Evolutionary conservation across 495 filamentous ascomycete genomes (phyloP).

Genomic region (Penicillium nucicola): DNA sequence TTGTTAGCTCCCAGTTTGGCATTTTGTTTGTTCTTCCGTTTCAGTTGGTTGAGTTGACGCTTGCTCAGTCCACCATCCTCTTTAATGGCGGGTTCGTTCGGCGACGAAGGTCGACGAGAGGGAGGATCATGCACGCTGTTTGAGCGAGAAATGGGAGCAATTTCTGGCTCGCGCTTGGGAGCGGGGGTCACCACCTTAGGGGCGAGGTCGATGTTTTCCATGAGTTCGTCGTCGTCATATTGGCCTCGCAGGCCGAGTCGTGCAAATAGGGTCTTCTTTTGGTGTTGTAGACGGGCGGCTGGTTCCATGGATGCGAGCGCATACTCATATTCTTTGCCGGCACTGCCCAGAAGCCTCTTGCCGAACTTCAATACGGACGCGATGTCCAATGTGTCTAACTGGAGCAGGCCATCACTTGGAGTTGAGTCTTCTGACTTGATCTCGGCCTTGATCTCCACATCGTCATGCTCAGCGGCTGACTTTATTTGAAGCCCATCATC

Average conservation of each 20-base stretch:
- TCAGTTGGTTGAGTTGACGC: constrained; percentile 88
- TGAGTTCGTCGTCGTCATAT: constrained; percentile 79
- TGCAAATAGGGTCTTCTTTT: constrained; percentile 81
- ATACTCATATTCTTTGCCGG: constrained; percentile 79
- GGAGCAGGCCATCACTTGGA: constrained; percentile 53
- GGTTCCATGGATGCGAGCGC: constrained; percentile 78
- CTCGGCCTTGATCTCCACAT: constrained; percentile 48
- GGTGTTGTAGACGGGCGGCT: constrained; percentile 70
- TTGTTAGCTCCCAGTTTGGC: constrained; percentile 85
- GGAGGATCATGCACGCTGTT: constrained; percentile 46
- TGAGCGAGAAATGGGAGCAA: constrained; percentile 30
- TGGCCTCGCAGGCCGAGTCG: constrained; percentile 82
- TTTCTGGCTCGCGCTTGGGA: constrained; percentile 42
- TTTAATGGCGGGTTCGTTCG: constrained; percentile 43
- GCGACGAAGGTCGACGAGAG: constrained; percentile 46
- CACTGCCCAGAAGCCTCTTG: constrained; percentile 76
- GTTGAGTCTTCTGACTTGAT: constrained; percentile 30
- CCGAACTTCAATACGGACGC: constrained; percentile 75
- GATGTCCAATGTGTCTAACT: constrained; percentile 73
- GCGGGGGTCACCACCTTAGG: constrained; percentile 41
- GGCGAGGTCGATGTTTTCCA: constrained; percentile 59
- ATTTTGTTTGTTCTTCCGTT: constrained; percentile 81
- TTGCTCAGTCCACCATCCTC: constrained; percentile 80
- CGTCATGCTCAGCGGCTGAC: constrained; percentile 50
- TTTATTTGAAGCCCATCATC: constrained; percentile 51